Evolutionary conservation across 2,329 filamentous ascomycete genomes (phyloP), one percentile per base, ranked within the genome.

Genomic region (Neobulgaria alba): DNA sequence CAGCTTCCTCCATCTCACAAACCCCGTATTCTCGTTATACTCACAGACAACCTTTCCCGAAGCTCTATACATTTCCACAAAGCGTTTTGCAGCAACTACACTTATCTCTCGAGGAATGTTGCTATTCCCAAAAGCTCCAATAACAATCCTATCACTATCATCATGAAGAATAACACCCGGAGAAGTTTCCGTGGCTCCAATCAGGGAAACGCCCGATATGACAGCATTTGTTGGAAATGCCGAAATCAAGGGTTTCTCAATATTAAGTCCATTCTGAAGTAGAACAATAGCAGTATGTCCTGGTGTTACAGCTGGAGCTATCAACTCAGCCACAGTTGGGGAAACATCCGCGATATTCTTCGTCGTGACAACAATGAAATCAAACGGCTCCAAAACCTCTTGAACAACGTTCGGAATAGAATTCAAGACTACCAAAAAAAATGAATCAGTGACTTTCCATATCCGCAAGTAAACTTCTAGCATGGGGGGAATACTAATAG

Each of bases 261-360:
- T 57, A 31, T 53, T 55, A 16, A 56, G 48, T 8, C 54, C 54
- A 31, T 57, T 57, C 38, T 57, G 54, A 4, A 57, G 36, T 4
- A 57, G 49, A 7, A 51, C 39, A 5, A 57, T 49, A 1, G 47
- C 38, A 5, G 52, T 55, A 18, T 53, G 38, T 4, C 41, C 39
- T n/a, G 47, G 42, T 10, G 53, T 56, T 12, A 55, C 48, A 8
- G 53, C 49, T 10, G 52, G 46, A 3, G 35, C 39, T 20, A 57
- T 55, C 1, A 54, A 15, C 10, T 52, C 45, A n/a, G 49, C 38
- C 3, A 52, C 42, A 4, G 46, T n/a, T 48, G 76, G 73, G 20
- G 40, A 38, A 33, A 53, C 38, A 29, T 56, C 54, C 1, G 54
- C 48, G 5, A 52, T 41, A 19, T 56, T 54, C 20, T 56, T 57